Base-by-base conservation (phyloP, 1,139 yeast genomes). In the Debaryomyces udenii region DNA sequence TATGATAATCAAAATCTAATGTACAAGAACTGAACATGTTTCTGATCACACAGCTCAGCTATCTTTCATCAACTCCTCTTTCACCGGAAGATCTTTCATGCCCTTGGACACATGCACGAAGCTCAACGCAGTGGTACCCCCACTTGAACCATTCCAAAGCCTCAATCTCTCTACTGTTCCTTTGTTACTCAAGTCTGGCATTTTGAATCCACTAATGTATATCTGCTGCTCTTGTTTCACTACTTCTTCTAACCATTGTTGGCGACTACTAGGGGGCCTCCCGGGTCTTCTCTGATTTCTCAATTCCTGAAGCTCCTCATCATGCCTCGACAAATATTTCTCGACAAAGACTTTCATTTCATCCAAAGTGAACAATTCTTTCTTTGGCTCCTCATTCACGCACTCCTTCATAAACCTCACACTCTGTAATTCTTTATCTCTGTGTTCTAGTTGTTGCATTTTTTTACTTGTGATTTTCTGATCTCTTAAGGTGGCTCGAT, bases 401-500 rank as follows among this genome's bases (percentile, higher is more conserved):
- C 79, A 75, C 46, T 82, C 85, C 57, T 88, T 90, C 43, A 90
- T 67, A 55, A 79, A 87, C 46, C 73, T 72, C 31, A 81, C 70
- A 44, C 90, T 68, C 43, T 74, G 66, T 37, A 74, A 69, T 48
- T 83, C 87, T 46, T 76, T 74, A 37, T 78, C 76, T 50, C 83
- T 81, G 50, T 80, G 80, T 40, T 83, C 84, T 27, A 75, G 63
- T 48, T 78, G 78, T 33, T 70, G 68, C 34, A 67, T 62, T 57
- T 84, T 86, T 58, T 77, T 80, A 40, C 70, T 70, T 34, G 74
- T 76, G 39, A 91, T 68, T 60, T 86, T 87, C 37, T 75, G 76
- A 48, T 89, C 94, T 61, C 98, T 76, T 35, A 89, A 66, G 1
- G 94, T 81, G n/a, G 97, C 97, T 48, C 94, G 72, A 46, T 83